Conservation (phyloP, 2,329 filamentous ascomycete genomes). For the Teratosphaeria nubilosa region DNA sequence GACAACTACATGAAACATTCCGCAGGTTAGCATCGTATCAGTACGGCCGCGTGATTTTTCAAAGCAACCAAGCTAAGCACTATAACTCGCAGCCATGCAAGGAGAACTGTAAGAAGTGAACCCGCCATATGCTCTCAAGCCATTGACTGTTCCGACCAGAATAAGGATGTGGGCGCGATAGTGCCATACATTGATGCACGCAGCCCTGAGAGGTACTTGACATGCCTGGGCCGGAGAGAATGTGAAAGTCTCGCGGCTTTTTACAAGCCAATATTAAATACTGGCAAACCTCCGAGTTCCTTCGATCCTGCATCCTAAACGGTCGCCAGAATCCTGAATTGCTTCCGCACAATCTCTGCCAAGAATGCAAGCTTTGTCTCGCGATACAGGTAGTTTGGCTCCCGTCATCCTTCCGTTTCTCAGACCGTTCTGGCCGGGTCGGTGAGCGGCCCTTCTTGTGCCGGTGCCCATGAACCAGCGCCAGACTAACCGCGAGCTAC, state of each 20-base stretch:
- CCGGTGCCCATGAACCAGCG: no score
- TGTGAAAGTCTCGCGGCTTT: background rate
- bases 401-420: no score
- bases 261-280: background rate
- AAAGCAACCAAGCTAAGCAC: background rate
- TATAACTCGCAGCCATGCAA: background rate
- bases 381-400: no score
- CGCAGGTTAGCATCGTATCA: background rate
- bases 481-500: no score
- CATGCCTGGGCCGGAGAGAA: no score
- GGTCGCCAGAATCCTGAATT: background rate
- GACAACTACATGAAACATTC: no score
- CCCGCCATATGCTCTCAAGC: background rate
- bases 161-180: background rate
- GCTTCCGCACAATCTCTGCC: background rate
- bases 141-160: background rate
- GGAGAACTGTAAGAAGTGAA: background rate
- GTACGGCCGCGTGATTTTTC: background rate
- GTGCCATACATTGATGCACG: background rate
- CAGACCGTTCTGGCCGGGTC: no score
- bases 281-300: background rate
- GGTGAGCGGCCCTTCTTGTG: no score
- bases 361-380: no score
- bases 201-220: no score
- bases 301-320: background rate